These are phyloP conservation scores for Metschnikowia cubensis DNA, from an alignment of 805 yeast species.

Conservation along the genomic window DNA sequence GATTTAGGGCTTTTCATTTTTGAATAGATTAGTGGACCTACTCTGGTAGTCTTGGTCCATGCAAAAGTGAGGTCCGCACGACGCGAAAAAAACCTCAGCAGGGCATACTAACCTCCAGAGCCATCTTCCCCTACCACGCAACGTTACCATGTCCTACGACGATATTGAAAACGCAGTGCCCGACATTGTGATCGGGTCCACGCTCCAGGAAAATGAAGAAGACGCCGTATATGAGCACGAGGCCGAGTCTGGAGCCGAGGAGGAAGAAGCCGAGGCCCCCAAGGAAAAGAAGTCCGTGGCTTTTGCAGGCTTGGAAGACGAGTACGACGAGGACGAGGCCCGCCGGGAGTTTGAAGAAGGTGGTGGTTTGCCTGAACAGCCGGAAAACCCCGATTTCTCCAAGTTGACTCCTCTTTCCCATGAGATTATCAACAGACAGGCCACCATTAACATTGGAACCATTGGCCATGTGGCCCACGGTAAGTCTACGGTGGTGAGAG, in stretches of 20 bases:
- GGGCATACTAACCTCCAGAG: not conserved
- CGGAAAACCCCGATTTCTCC: conserved; percentile 80
- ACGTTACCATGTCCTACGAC: conserved; percentile 55
- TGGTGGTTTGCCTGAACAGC: conserved; percentile 97
- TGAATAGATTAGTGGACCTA: no score
- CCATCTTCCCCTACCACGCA: conserved; percentile 9
- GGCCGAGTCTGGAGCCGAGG: conserved; percentile 44
- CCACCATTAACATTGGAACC: conserved; percentile 97
- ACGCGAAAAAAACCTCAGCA: conserved; percentile 4
- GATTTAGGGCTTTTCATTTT: no score
- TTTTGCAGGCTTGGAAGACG: conserved; percentile 69
- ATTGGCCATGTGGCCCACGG: conserved; percentile 97
- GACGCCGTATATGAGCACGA: conserved; percentile 52
- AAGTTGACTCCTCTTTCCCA: conserved; percentile 83
- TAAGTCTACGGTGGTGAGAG: conserved; percentile 88
- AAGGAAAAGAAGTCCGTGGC: conserved; percentile 69
- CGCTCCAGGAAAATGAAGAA: conserved; percentile 34
- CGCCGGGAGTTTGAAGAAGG: conserved; percentile 91
- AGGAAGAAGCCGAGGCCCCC: conserved; percentile 36
- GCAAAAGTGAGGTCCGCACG: conserved; percentile 3
- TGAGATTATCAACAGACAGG: conserved; percentile 97
- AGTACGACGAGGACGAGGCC: conserved; percentile 70
- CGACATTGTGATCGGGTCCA: conserved; percentile 70
- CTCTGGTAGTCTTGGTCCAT: not conserved
- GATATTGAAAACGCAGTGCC: conserved; percentile 85